Base-by-base conservation (phyloP, 371 early-diverging fungal genomes). In the Mortierella sp. region DNA sequence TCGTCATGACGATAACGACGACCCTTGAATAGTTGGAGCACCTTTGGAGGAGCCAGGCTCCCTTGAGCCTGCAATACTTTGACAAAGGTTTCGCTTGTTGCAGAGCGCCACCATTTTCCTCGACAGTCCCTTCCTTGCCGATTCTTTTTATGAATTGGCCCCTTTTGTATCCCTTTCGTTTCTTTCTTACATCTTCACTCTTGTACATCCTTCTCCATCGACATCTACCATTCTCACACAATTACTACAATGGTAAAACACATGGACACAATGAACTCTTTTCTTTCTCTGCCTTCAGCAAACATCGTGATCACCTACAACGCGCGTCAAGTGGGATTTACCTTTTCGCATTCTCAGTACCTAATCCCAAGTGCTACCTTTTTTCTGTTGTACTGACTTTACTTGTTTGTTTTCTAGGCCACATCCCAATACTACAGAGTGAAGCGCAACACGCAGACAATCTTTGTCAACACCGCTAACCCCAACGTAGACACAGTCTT, bases 371-470 rank as follows among this genome's bases (percentile, higher is more conserved):
- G n/a, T 16, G 26, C 28, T 47, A 19, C 45, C 47, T 47, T 57
- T 26, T 24, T 14, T 44, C 38, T 60, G 14, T 24, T n/a, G 42
- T 8, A 9, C 42, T 74, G 26, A 74, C 28, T 3, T 14, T 42
- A 13, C 14, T 16, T 50, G 16, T 50, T 38, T 50, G 50, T 50
- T 50, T 1, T 9, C 10, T 79, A 68, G 68, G 68, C 68, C 24
- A 8, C 70, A 26, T 73, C 82, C 10, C 86, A 82, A 44, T 82
- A 80, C 63, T 86, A 82, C 60, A 77, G 86, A 34, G 82, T 86
- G 70, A 86, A 86, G 73, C 86, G 86, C 50, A 57, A 86, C 34
- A 82, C 73, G n/a, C 78, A 79, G 50, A 86, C 82, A n/a, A 65
- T 86, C 70, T 86, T 86, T 70, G 80, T 86, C 73, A 86, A 79